Base-by-base conservation (phyloP, 225 moss, liverwort and hornwort species). In the Climacium dendroides region DNA sequence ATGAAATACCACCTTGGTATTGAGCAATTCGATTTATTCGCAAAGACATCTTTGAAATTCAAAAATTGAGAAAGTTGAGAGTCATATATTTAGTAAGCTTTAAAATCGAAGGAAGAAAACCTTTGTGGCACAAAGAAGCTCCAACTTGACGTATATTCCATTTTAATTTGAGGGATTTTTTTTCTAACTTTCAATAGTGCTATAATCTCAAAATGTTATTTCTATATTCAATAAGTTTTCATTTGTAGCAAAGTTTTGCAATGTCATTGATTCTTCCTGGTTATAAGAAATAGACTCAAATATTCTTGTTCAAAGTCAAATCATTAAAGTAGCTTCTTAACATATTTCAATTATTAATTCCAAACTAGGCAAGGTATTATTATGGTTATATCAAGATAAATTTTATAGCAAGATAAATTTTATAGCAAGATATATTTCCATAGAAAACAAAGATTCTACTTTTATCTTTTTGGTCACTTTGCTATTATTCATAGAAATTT, bases 1-100 rank as follows among this genome's bases (percentile, higher is more conserved):
- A 95, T 35, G 98, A 99, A 4, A 89, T 89, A 67, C 91, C 95
- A 34, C 97, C 96, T 87, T 97, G 93, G 35, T 97, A 99, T 43
- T 90, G 92, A 78, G 89, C 15, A 7, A 25, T 63, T 4, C 87
- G 86, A 69, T 90, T 84, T 76, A 58, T 13, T 79, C 41, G 76
- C 6, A 80, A n/a, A 22, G 88, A 82, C 89, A 89, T 91, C 4
- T 43, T 73, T 66, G 32, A 35, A 35, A 22, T 37, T 55, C 11
- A 14, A 45, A 65, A 39, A 50, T 58, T 53, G 16, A 53, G 2
- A 19, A 39, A 30, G 5, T 0, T 73, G 18, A 11, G 50, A 47
- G 11, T 43, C 41, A 35, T 58, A 61, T 57, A 11, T 26, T 54
- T 35, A 65, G 3, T 3, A 83, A 43, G 13, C 15, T 35, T 55